Base-by-base conservation (phyloP, 1,139 yeast species). In the Pichia sp. region DNA sequence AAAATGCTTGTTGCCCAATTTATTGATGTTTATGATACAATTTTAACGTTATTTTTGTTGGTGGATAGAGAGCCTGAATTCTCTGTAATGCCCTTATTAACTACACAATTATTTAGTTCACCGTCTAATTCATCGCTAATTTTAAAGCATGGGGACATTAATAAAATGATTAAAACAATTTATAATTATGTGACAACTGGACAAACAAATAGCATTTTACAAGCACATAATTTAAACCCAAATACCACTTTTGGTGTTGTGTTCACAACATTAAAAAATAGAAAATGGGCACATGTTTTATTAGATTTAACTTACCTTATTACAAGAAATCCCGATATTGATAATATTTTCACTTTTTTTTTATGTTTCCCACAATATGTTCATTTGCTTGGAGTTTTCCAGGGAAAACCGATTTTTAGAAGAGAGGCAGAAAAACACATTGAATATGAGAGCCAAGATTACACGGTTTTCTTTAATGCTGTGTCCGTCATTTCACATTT, bases 41-140 rank as follows among this genome's bases (percentile, higher is more conserved):
- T 89, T n/a, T 81, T 88, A 0, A 90, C 88, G 57, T 76, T 78
- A 74, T 88, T 78, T 63, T 75, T 83, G 51, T 72, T 77, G 0
- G 74, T 80, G 48, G 95, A 86, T 53, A 71, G 90, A 43, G 97
- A 89, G 53, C 94, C 95, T 0, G 96, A 90, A 57, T 72, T 78
- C 54, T 85, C 89, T 38, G 73, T 88, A 28, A 79, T 89, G 78
- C 74, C 83, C 36, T 75, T 82, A 7, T 62, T 92, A 27, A 85
- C 96, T 0, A 86, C 96, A 1, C 97, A 92, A 63, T 69, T 90
- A 10, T 89, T 89, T 62, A 88, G 96, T 1, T 83, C 94, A 44
- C 92, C 96, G 0, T 71, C 83, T 0, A 83, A 84, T 55, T 86
- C 96, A 1, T 70, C 90, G 1, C 70, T 81, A 43, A 79, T 88